Percentiles rank a stretch among this genome's conserved stretches.
These are phyloP conservation scores for Scheffersomyces amazonensis DNA, from an alignment of 805 yeast genomes.

Conservation along the genomic window DNA sequence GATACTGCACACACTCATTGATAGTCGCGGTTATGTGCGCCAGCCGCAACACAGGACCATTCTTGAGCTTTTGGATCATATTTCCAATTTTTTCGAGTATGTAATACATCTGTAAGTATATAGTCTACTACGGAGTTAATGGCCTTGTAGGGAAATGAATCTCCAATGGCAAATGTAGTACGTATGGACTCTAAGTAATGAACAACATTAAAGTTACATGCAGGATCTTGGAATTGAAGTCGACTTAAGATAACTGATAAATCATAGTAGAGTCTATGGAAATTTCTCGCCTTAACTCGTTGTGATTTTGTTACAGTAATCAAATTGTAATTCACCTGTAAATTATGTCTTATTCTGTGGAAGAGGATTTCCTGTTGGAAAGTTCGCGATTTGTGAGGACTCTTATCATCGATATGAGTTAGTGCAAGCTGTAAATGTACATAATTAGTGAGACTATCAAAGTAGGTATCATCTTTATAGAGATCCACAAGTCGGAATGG, in stretches of 20 bases:
- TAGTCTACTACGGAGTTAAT: constrained; percentile 26
- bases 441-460: constrained; percentile 9
- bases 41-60: no score
- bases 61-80: constrained; percentile 14
- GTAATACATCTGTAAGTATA: constrained; percentile 11
- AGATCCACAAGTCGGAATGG: constrained; percentile 17
- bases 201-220: constrained; percentile 10
- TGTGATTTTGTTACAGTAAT: constrained; percentile 22
- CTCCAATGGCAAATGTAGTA: constrained; percentile 8
- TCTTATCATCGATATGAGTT: constrained; percentile 1
- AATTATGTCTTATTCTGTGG: constrained; percentile 23
- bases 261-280: constrained; percentile 9
- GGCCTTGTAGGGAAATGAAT: constrained; percentile 11
- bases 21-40: no score
- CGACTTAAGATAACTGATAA: constrained; percentile 3
- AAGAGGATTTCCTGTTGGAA: constrained; percentile 14
- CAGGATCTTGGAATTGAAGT: not conserved
- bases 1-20: no score
- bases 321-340: constrained; percentile 18
- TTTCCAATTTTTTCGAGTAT: constrained; percentile 19
- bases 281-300: constrained; percentile 14
- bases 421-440: constrained; percentile 3
- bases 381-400: constrained; percentile 1
- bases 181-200: constrained; percentile 11
- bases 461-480: constrained; percentile 16